A percentile compares a stretch with the other conserved stretches of the same genome.
These are phyloP conservation scores for Venturia pyrina DNA, from an alignment of 2,329 filamentous ascomycete species.

Conservation along the genomic window DNA sequence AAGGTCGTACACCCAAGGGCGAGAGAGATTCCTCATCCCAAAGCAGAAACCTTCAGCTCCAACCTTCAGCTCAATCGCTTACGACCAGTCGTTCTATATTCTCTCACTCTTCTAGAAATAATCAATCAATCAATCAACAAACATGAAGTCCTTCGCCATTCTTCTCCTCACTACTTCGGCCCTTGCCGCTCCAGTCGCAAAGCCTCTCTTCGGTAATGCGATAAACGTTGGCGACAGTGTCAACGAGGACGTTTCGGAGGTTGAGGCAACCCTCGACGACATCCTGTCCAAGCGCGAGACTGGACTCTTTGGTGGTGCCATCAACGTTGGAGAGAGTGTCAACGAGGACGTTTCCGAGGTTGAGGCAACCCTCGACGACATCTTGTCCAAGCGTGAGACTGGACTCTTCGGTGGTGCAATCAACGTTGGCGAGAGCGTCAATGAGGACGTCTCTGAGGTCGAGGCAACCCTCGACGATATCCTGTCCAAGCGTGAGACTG, in stretches of 20 bases:
- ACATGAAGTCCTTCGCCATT: neutral
- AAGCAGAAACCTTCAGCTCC: neutral
- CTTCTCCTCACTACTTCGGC: neutral
- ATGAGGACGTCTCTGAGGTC: too few relatives aligned
- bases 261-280: neutral
- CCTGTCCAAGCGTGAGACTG: neutral
- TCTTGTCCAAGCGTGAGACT: too few relatives aligned
- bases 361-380: neutral
- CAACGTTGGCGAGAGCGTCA: too few relatives aligned
- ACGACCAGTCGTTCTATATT: neutral
- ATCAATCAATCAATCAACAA: too few relatives aligned
- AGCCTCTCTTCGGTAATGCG: neutral
- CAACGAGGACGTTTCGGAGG: neutral
- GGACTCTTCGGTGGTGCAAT: too few relatives aligned
- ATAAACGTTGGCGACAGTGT: neutral
- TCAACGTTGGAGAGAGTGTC: neutral
- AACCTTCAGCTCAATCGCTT: neutral
- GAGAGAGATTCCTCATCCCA: neutral
- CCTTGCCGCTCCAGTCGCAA: neutral
- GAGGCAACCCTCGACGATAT: too few relatives aligned
- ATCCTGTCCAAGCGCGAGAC: neutral
- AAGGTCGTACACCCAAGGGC: neutral
- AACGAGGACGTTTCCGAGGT: neutral
- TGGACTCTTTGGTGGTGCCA: neutral
- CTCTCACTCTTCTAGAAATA: neutral